Conservation (phyloP, 495 filamentous ascomycete genomes). For the Neurospora pannonica region DNA sequence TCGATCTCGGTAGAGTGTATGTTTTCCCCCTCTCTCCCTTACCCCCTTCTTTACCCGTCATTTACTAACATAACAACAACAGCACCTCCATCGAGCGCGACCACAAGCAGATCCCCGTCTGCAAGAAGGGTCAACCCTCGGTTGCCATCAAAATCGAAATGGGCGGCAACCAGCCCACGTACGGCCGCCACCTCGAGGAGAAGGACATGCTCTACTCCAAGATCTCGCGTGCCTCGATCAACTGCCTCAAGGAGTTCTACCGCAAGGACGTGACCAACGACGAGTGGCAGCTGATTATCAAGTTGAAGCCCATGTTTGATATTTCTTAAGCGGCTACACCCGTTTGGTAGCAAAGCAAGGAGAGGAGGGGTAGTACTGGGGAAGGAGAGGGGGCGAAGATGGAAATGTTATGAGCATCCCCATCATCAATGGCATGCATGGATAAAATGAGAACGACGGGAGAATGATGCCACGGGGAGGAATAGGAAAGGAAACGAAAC, state of each 20-base stretch:
- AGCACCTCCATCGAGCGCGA: conserved; percentile 93
- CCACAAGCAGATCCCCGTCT: conserved; percentile 83
- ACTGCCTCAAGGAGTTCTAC: conserved; percentile 95
- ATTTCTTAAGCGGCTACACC: conserved; percentile 44
- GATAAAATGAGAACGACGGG: neutral
- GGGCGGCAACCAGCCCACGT: conserved; percentile 86
- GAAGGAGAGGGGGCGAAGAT: too few species aligned
- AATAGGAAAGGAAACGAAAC: neutral
- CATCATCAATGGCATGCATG: neutral
- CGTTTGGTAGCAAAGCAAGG: too few species aligned
- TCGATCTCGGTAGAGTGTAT: conserved; percentile 90
- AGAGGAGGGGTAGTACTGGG: too few species aligned
- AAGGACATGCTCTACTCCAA: conserved; percentile 79
- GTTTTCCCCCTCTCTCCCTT: conserved; percentile 30
- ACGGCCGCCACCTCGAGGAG: conserved; percentile 93
- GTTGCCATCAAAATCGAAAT: conserved; percentile 96
- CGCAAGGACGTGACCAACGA: conserved; percentile 82
- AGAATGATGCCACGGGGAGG: neutral
- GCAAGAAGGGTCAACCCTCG: conserved; percentile 92
- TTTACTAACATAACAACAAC: conserved; percentile 1
- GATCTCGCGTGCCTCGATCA: conserved; percentile 81
- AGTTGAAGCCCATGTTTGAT: conserved; percentile 91
- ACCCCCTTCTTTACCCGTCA: conserved; percentile 7
- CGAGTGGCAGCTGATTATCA: conserved; percentile 85
- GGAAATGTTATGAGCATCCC: neutral